Percentiles rank a stretch among this genome's conserved stretches.
Conservation (phyloP, 352 stramenopile genomes). For the Aphanomyces invadans region DNA sequence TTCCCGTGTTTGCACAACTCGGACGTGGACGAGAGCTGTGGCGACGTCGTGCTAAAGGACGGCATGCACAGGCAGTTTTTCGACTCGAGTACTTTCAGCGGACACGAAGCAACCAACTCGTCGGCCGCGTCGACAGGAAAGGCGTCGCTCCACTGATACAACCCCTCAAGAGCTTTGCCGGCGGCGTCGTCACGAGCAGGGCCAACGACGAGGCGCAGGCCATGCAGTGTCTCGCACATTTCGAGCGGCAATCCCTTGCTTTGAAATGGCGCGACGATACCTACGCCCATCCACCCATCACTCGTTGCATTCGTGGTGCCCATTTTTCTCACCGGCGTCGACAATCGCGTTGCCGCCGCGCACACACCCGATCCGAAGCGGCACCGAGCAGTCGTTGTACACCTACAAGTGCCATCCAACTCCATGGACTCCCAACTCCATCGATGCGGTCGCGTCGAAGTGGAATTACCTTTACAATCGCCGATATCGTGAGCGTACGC, state of each 20-base stretch:
- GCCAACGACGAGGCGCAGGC: not conserved
- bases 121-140: not conserved
- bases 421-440: too few relatives aligned
- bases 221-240: constrained; percentile 6
- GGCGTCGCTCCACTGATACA: constrained; percentile 78
- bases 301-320: not conserved
- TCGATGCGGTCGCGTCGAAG: too few relatives aligned
- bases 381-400: constrained; percentile 61
- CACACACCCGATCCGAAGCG: constrained; percentile 52
- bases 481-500: constrained; percentile 72
- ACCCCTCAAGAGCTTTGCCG: constrained; percentile 25
- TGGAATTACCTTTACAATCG: constrained; percentile 33
- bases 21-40: not conserved
- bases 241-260: not conserved
- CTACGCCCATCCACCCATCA: not conserved
- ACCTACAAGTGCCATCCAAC: constrained; percentile 32
- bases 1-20: constrained; percentile 11
- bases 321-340: constrained; percentile 32
- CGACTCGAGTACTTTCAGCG: not conserved
- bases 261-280: not conserved
- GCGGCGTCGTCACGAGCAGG: not conserved
- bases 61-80: constrained; percentile 44
- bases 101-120: not conserved
- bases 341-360: constrained; percentile 49
- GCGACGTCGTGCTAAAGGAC: constrained; percentile 9